These are phyloP conservation scores for Cokeromyces recurvatus DNA, from an alignment of 371 early-diverging fungal species.

Conservation along the genomic window DNA sequence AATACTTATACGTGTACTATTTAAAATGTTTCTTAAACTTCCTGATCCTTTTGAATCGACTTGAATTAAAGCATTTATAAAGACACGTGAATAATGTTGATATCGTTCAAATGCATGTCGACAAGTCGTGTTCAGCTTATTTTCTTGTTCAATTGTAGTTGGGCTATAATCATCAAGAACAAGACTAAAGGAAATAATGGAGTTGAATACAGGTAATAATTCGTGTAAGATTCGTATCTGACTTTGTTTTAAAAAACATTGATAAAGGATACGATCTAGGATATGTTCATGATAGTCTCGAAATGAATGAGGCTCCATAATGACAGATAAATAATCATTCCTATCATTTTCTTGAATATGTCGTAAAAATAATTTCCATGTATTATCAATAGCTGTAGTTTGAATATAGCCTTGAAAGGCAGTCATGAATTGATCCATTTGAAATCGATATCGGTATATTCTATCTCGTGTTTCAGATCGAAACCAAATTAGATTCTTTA, in stretches of 20 bases:
- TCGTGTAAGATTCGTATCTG: conserved; percentile 35
- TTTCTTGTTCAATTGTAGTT: not conserved
- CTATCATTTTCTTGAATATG: conserved; percentile 10
- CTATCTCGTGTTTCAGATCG: not conserved
- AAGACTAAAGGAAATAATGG: conserved; percentile 26
- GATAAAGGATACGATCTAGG: conserved; percentile 46
- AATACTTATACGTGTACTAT: conserved; percentile 9
- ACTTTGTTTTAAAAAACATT: conserved; percentile 45
- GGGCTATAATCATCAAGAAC: conserved; percentile 7
- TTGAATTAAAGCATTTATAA: conserved; percentile 29
- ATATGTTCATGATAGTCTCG: conserved; percentile 45
- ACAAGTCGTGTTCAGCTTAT: conserved; percentile 1
- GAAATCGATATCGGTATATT: conserved; percentile 32
- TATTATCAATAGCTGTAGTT: conserved; percentile 36
- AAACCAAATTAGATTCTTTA: not conserved
- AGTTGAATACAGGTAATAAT: conserved; percentile 31
- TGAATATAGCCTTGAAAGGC: conserved; percentile 39
- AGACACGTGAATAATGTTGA: conserved; percentile 20
- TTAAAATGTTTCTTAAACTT: conserved; percentile 26
- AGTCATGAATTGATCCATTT: conserved; percentile 41
- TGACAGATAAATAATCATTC: conserved; percentile 12
- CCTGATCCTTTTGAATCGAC: conserved; percentile 42
- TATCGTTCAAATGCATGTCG: conserved; percentile 27
- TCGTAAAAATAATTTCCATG: conserved; percentile 41
- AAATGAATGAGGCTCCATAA: conserved; percentile 34